These are phyloP conservation scores for Eremothecium gossypii DNA, from an alignment of 1,139 yeast genomes.

Conservation along the genomic window DNA sequence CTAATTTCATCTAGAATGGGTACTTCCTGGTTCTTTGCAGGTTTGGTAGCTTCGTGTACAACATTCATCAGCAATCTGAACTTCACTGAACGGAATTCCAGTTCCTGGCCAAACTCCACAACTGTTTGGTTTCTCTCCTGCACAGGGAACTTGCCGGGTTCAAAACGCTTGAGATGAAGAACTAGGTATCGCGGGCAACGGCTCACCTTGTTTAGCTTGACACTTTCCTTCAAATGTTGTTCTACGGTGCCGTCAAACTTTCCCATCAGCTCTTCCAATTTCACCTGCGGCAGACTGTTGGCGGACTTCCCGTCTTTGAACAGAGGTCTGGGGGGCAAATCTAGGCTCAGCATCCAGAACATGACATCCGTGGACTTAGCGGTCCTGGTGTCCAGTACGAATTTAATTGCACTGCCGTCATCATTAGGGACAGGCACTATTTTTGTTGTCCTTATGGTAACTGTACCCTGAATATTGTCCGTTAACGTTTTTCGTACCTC, in stretches of 20 bases:
- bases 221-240: constrained; percentile 28
- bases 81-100: constrained; percentile 16
- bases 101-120: constrained; percentile 47
- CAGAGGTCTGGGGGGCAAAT: constrained; percentile 49
- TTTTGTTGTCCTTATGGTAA: constrained; percentile 33
- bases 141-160: constrained; percentile 29
- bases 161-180: constrained; percentile 49
- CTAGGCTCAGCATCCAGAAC: constrained; percentile 53
- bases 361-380: constrained; percentile 27
- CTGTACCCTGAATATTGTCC: constrained; percentile 44
- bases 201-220: constrained; percentile 33
- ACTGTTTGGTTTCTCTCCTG: constrained; percentile 51
- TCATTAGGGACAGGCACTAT: constrained; percentile 21
- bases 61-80: constrained; percentile 47
- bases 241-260: constrained; percentile 38
- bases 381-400: constrained; percentile 18
- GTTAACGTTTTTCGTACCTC: constrained; percentile 28
- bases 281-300: constrained; percentile 44
- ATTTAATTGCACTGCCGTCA: constrained; percentile 24
- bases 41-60: constrained; percentile 34
- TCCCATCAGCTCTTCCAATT: constrained; percentile 37
- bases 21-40: constrained; percentile 10
- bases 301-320: constrained; percentile 38
- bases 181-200: constrained; percentile 47
- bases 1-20: constrained; percentile 30